Percentiles rank a stretch among this genome's conserved stretches.
phyloP scores from a whole-genome alignment of 331 rosid genomes.

The Acacia pycnantha region DNA sequence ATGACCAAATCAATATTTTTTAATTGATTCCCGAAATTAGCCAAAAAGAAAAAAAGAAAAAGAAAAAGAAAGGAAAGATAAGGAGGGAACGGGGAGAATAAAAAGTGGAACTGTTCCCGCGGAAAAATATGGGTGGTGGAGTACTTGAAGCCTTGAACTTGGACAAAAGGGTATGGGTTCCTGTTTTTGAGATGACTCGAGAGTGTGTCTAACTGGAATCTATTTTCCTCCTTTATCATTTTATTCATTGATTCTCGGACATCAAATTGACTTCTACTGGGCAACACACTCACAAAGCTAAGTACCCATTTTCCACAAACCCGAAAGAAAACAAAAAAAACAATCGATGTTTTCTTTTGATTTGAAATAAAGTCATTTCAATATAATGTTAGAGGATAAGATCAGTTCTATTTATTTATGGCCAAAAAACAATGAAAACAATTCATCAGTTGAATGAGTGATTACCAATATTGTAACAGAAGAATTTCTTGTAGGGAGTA shows the following conservation, averaged over 20 bases:
- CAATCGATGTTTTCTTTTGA: background rate
- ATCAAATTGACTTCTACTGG: background rate
- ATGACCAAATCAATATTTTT: background rate
- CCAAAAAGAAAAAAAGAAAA: background rate
- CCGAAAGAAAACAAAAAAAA: background rate
- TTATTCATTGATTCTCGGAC: background rate
- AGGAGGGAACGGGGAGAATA: background rate
- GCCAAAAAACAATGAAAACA: background rate
- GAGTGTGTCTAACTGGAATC: background rate
- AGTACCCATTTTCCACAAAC: background rate
- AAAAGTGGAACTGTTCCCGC: background rate
- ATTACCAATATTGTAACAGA: background rate
- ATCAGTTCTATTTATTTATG: background rate
- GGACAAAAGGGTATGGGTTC: background rate
- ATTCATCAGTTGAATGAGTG: background rate
- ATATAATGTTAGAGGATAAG: background rate
- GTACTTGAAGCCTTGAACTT: constrained; percentile 24
- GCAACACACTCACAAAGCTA: background rate
- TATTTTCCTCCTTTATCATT: background rate
- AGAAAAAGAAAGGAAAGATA: background rate
- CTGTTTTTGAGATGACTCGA: background rate
- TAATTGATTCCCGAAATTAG: background rate
- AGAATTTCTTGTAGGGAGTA: no score
- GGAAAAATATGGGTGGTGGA: background rate
- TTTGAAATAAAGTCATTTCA: background rate